These are phyloP conservation scores for Aspergillus steynii DNA, from an alignment of 495 filamentous ascomycete species.

Conservation along the genomic window DNA sequence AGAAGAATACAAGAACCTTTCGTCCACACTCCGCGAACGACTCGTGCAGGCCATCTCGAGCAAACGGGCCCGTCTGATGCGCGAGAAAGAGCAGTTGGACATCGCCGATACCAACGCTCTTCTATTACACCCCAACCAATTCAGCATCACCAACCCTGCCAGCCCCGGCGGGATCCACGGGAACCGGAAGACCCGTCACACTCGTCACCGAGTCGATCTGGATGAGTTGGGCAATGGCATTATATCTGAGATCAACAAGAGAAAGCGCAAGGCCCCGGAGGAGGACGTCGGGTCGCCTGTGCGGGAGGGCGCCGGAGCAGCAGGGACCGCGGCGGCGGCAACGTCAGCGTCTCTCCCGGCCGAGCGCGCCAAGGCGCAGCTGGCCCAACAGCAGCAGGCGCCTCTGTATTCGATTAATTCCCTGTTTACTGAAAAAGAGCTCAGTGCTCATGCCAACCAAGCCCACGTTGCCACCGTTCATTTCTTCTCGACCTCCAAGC, in stretches of 20 bases:
- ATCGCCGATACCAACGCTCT: conserved; percentile 85
- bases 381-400: conserved; percentile 42
- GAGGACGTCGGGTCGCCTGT: conserved; percentile 73
- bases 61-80: conserved; percentile 73
- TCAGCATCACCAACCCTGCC: conserved; percentile 74
- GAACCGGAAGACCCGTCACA: conserved; percentile 81
- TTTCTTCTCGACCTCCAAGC: conserved; percentile 53
- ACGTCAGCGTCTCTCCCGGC: conserved; percentile 48
- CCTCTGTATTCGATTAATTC: conserved; percentile 79
- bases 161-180: conserved; percentile 79
- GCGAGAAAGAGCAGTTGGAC: conserved; percentile 87
- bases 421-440: conserved; percentile 92
- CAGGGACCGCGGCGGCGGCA: background rate
- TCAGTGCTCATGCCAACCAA: conserved; percentile 70
- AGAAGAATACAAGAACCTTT: conserved; percentile 77
- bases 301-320: conserved; percentile 35
- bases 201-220: conserved; percentile 74
- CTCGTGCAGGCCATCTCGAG: conserved; percentile 73
- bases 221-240: conserved; percentile 70
- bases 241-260: conserved; percentile 64
- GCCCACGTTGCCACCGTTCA: conserved; percentile 67
- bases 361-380: conserved; percentile 42
- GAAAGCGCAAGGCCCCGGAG: conserved; percentile 73
- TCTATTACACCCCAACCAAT: conserved; percentile 89
- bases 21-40: conserved; percentile 78